Base-by-base conservation (phyloP, 2,329 filamentous ascomycete genomes). In the Fusarium abutilonis region DNA sequence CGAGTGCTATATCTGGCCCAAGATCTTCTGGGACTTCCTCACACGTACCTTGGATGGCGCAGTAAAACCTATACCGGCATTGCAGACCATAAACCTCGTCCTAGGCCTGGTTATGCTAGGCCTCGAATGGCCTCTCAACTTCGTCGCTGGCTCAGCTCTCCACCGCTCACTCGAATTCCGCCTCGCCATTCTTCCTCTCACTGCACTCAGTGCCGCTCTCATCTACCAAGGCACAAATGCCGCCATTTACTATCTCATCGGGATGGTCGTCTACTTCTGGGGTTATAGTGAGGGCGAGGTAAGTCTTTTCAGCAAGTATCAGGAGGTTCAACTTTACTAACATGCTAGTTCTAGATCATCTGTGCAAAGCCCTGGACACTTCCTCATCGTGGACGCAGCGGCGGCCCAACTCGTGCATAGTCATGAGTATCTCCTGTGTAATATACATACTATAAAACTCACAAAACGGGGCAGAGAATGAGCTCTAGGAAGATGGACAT, bases 231-330 rank as follows among this genome's bases (percentile, higher is more conserved):
- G 88, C 56, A 97, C 93, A 26, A 96, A 99, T 74, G 84, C 94
- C 3, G 95, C 92, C 5, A 79, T 98, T 48, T 99, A 98, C 79
- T 97, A 98, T 75, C 75, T 96, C 23, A 85, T 97, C 61, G 94
- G 89, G 17, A 88, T 96, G 79, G 82, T 80, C 8, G 89, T 95
- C 13, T 99, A 98, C 77, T 97, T 98, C 71, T 97, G 93, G 93
- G 95, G 92, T 1, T 98, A 96, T 72, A 95, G 90, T 71, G 94
- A 99, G 77, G 95, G 95, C 77, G 95, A 99, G 89, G 93, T 97
- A 78, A 74, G 89, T 45, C 47, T 28, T 28, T 6, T 14, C 9
- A 6, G 23, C 32, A 13, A 21, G 4, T 14, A 5, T 6, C 8
- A 9, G n/a, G 6, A 14, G 13, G 6, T 11, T 49, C 3, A 11